These are phyloP conservation scores for Saccharomycopsis selenospora DNA, from an alignment of 805 yeast species.

Conservation along the genomic window DNA sequence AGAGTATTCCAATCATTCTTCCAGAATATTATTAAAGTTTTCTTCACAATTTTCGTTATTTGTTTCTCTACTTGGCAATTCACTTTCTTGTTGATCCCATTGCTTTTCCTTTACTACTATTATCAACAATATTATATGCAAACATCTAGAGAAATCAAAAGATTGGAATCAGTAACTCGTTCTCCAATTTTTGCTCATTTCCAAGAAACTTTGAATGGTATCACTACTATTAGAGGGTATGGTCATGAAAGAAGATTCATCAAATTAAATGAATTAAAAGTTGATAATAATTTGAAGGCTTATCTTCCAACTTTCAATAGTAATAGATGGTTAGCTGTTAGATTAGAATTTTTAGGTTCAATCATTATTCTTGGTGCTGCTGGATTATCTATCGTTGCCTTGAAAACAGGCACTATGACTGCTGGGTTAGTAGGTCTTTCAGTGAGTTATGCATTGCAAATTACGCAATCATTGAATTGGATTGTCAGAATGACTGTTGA, in stretches of 20 bases:
- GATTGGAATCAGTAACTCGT: conserved; percentile 71
- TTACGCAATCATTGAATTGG: conserved; percentile 93
- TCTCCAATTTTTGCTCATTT: conserved; percentile 80
- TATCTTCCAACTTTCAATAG: conserved; percentile 88
- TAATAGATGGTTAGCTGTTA: conserved; percentile 95
- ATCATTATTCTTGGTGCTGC: conserved; percentile 82
- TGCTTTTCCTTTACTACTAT: conserved; percentile 53
- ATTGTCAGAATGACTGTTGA: conserved; percentile 98
- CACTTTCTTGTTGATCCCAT: conserved; percentile 62
- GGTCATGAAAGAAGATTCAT: conserved; percentile 56
- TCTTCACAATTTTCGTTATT: conserved; percentile 73
- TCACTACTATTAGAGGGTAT: conserved; percentile 69
- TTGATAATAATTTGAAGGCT: conserved; percentile 86
- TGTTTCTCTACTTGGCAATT: conserved; percentile 86
- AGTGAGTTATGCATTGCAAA: conserved; percentile 85
- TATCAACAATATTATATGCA: conserved; percentile 72
- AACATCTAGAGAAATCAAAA: conserved; percentile 74
- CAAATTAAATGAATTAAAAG: conserved; percentile 56
- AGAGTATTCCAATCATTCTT: conserved; percentile 67
- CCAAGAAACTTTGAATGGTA: conserved; percentile 75
- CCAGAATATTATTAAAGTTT: conserved; percentile 51
- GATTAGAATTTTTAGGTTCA: conserved; percentile 88
- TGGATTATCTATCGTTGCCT: conserved; percentile 64
- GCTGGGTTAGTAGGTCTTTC: conserved; percentile 94
- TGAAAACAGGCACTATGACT: conserved; percentile 60